Base-by-base conservation (phyloP, 148 eudicot species). In the Tetragonia tetragonoides region DNA sequence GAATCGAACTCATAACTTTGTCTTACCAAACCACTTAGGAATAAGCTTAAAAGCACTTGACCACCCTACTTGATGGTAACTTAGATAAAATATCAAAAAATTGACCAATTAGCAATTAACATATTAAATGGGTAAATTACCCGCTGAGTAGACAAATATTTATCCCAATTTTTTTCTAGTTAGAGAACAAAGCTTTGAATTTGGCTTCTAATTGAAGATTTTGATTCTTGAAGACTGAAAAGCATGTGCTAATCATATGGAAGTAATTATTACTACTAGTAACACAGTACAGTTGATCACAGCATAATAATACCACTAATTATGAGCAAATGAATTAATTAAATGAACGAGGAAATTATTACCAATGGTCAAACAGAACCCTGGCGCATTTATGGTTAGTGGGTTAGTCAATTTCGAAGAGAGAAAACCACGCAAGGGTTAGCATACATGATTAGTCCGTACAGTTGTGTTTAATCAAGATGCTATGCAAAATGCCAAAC, bases 341-440 rank as follows among this genome's bases (percentile, higher is more conserved):
- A 51, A 14, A 66, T 11, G 0, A 7, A 39, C 21, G 57, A 6
- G 6, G 34, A 57, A 42, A 34, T 28, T 15, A 34, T 12, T 38
- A 57, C 41, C 74, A 77, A 44, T 54, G 68, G 80, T 69, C 74
- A 77, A 77, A 69, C 63, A 23, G 10, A 59, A 72, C 75, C 21
- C 44, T 28, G 3, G 59, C 73, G 46, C 59, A 16, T 28, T 28
- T 28, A 28, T 28, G 1, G 34, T 28, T 28, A 1, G 34, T 28
- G 34, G 34, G 34, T 28, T 28, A 28, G 34, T 28, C 34, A 28
- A 28, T 28, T 49, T 49, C 1, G 53, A 14, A 49, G 53, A 49
- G 53, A 49, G 14, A 49, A 49, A 49, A 49, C 53, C 53, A 62
- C 7, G 37, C 14, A 5, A 11, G 18, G 18, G 9, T n/a, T 20